Base-by-base conservation (phyloP, 768 basidiomycete species). In the Pisolithus marmoratus region DNA sequence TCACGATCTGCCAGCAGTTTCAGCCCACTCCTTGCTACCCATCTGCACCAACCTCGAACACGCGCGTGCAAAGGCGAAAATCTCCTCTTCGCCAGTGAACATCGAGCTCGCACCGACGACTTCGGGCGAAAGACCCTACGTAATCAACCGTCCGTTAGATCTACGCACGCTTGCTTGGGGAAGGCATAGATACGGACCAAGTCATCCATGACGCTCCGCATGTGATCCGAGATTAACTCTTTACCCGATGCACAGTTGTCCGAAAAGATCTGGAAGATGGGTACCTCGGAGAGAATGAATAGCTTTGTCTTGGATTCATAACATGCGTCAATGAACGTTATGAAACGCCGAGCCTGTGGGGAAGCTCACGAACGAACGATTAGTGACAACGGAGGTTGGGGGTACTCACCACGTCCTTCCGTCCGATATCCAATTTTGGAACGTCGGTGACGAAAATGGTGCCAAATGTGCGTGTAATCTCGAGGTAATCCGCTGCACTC, bases 311-410 rank as follows among this genome's bases (percentile, higher is more conserved):
- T 90, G 74, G 84, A 93, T 65, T 95, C 93, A 60, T 95, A 95
- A 63, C 92, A 94, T 22, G 93, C 90, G 73, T 99, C 96, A 60
- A 99, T 86, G 66, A 98, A 97, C 1, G 94, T 94, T 63, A 99
- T 99, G 65, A 99, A 98, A 55, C 96, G 74, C 59, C 96, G 78
- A 19, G 94, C 94, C 89, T 90, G 20, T 45, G 27, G 24, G 57
- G 8, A n/a, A 15, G 54, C 36, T 23, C 29, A 4, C 34, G 51
- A 24, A 20, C 2, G 15, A 34, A 15, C 34, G 24, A 15, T 5
- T 19, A 27, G 9, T 15, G 24, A 27, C 6, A 38, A 29, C 4
- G 27, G 27, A n/a, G n/a, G n/a, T n/a, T n/a, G n/a, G 26, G n/a
- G 37, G 46, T 53, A 57, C 62, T 59, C 64, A 90, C 91, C 73